A percentile compares a stretch with the other conserved stretches of the same genome.
These are phyloP conservation scores for Colletotrichum nymphaeae DNA, from an alignment of 2,329 filamentous ascomycete genomes.

Conservation along the genomic window DNA sequence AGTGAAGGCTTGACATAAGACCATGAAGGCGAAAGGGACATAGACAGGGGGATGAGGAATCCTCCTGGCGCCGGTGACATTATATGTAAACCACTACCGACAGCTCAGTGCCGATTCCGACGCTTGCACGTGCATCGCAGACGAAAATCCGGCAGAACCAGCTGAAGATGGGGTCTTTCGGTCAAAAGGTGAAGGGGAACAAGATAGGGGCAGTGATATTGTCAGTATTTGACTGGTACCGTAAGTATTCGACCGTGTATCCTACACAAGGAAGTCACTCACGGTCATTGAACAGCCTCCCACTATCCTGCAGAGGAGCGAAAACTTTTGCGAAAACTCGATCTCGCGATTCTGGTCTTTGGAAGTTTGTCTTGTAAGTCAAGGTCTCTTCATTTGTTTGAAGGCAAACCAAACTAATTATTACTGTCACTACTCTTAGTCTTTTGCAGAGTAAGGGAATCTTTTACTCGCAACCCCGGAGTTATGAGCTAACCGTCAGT, in stretches of 20 bases:
- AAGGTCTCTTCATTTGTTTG: background rate
- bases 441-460: constrained; percentile 31
- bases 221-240: constrained; percentile 45
- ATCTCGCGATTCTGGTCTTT: constrained; percentile 38
- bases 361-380: constrained; percentile 39
- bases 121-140: background rate
- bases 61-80: background rate
- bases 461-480: background rate
- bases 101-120: background rate
- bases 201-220: constrained; percentile 40
- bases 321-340: constrained; percentile 41
- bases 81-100: constrained; percentile 21
- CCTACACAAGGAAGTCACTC: background rate
- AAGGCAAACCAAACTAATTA: background rate
- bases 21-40: background rate
- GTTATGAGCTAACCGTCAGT: background rate
- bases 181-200: constrained; percentile 37
- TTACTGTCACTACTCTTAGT: background rate
- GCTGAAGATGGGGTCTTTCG: constrained; percentile 23
- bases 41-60: too few relatives aligned
- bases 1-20: background rate
- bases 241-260: constrained; percentile 30
- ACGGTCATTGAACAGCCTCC: constrained; percentile 35
- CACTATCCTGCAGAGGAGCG: constrained; percentile 41
- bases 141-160: too few relatives aligned